These are phyloP conservation scores for Inga leiocalycina DNA, from an alignment of 306 rosid genomes.

Conservation along the genomic window DNA sequence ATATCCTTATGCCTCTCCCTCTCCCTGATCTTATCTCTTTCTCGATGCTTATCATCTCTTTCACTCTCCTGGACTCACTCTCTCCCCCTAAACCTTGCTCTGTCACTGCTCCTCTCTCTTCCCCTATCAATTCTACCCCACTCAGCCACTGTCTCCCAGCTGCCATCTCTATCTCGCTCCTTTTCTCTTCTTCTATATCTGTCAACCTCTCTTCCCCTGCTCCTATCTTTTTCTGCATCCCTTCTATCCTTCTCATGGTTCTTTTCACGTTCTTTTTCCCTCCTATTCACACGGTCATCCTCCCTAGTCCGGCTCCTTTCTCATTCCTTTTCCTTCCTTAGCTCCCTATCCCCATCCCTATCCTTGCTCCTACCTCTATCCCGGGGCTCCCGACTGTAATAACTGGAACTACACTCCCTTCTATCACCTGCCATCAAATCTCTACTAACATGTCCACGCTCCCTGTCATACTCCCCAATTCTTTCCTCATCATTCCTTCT, in stretches of 20 bases:
- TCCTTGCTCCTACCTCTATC: slow-evolving; percentile 54
- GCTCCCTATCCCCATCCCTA: slow-evolving; percentile 48
- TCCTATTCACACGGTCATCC: slow-evolving; percentile 35
- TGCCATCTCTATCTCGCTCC: slow-evolving; percentile 58
- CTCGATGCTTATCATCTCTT: slow-evolving; percentile 50
- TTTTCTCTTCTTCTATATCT: slow-evolving; percentile 59
- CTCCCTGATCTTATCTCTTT: slow-evolving; percentile 43
- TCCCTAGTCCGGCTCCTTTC: slow-evolving; percentile 56
- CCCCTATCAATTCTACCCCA: slow-evolving; percentile 55
- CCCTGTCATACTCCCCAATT: slow-evolving; percentile 31
- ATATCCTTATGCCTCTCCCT: slow-evolving; percentile 53
- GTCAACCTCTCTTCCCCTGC: slow-evolving; percentile 54
- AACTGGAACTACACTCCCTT: slow-evolving; percentile 34
- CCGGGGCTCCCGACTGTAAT: slow-evolving; percentile 32
- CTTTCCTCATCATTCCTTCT: slow-evolving; percentile 57
- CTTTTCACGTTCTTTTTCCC: slow-evolving; percentile 48
- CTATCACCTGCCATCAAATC: slow-evolving; percentile 52
- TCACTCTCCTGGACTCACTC: slow-evolving; percentile 52
- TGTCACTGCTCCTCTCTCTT: slow-evolving; percentile 54
- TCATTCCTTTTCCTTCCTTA: slow-evolving; percentile 43
- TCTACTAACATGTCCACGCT: slow-evolving; percentile 26
- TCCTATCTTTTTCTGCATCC: slow-evolving; percentile 59
- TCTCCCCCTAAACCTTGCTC: slow-evolving; percentile 47
- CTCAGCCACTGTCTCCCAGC: slow-evolving; percentile 46
- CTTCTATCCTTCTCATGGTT: slow-evolving; percentile 56